phyloP scores from a whole-genome alignment of 1,284 basidiomycete genomes.

The Puccinia triticina region DNA sequence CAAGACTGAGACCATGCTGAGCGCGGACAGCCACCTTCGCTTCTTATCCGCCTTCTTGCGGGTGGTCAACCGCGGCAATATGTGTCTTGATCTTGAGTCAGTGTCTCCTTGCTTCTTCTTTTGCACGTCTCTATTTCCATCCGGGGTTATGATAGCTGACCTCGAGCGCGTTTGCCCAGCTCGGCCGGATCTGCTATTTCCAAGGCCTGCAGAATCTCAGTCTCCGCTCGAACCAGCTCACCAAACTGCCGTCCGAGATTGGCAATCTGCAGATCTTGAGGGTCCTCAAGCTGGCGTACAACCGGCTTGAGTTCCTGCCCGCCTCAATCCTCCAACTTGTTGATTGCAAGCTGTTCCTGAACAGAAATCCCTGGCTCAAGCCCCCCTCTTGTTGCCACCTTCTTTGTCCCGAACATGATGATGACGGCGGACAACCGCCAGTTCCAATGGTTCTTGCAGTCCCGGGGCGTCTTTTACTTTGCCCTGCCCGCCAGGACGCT shows the following conservation, averaged over 20 bases:
- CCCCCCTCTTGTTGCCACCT: not conserved
- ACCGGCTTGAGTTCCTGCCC: too few species aligned
- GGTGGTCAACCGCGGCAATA: not conserved
- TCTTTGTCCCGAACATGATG: not conserved
- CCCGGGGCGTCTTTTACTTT: constrained; percentile 23
- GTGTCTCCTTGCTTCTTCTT: not conserved
- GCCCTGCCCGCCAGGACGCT: not conserved
- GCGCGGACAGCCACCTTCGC: too few species aligned
- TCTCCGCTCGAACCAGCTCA: too few species aligned
- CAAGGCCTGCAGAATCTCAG: too few species aligned
- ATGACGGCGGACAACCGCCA: not conserved
- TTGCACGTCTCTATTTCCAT: not conserved
- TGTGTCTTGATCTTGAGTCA: constrained; percentile 23
- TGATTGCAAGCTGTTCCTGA: too few species aligned
- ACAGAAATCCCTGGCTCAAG: too few species aligned
- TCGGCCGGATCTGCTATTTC: too few species aligned
- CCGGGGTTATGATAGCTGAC: not conserved
- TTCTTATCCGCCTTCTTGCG: constrained; percentile 8
- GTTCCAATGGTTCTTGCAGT: constrained; percentile 14
- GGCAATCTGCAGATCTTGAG: too few species aligned
- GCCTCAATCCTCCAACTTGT: too few species aligned
- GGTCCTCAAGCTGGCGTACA: too few species aligned
- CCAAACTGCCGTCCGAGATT: too few species aligned
- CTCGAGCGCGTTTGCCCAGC: not conserved
- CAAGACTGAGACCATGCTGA: too few species aligned